Percentiles rank a stretch among this genome's conserved stretches.
These are phyloP conservation scores for Yarrowia galli DNA, from an alignment of 1,139 yeast genomes.

Conservation along the genomic window DNA sequence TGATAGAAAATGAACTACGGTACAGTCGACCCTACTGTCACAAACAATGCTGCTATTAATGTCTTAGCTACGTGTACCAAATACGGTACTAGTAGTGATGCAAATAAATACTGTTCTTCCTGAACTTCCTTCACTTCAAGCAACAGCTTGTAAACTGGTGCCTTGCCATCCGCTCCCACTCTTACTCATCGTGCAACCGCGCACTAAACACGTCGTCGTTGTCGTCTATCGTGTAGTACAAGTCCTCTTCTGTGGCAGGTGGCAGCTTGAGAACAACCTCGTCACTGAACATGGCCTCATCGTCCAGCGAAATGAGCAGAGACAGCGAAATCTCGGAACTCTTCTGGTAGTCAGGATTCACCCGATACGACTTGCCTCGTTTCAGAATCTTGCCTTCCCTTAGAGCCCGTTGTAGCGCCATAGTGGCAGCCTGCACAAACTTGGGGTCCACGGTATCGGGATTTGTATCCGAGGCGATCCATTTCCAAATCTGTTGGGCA, in stretches of 20 bases:
- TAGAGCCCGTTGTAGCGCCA: slow-evolving; percentile 52
- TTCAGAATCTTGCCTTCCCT: slow-evolving; percentile 51
- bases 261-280: slow-evolving; percentile 51
- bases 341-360: slow-evolving; percentile 50
- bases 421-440: slow-evolving; percentile 51
- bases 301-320: slow-evolving; percentile 51
- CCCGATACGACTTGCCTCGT: slow-evolving; percentile 48
- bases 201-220: slow-evolving; percentile 50
- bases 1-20: not conserved
- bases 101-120: slow-evolving; percentile 16
- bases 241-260: slow-evolving; percentile 49
- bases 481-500: slow-evolving; percentile 50
- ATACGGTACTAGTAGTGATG: not conserved
- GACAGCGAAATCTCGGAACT: slow-evolving; percentile 51
- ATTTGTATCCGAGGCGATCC: slow-evolving; percentile 49
- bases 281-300: slow-evolving; percentile 51
- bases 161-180: too few relatives aligned
- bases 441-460: slow-evolving; percentile 49
- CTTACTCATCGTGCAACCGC: slow-evolving; percentile 17
- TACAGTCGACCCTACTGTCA: too few relatives aligned
- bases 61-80: too few relatives aligned
- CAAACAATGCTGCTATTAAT: too few relatives aligned
- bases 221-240: slow-evolving; percentile 49
- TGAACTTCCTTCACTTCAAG: not conserved
- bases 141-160: too few relatives aligned